phyloP scores from a whole-genome alignment of 1,139 yeast species.

The Yamadazyma epiphylla region DNA sequence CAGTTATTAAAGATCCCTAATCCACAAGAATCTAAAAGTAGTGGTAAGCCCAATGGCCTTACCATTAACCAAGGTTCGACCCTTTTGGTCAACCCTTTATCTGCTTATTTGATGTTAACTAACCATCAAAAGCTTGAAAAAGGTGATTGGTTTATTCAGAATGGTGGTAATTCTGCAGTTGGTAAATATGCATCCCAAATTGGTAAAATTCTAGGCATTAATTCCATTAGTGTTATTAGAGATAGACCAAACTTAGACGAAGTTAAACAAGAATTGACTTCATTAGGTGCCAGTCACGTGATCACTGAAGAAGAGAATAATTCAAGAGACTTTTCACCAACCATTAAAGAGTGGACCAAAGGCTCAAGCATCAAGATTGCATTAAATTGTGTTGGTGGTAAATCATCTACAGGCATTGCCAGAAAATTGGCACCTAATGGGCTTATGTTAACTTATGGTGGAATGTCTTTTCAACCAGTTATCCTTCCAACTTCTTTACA shows the following conservation, averaged over 20 bases:
- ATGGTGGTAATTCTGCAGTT: conserved; percentile 95
- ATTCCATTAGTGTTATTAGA: conserved; percentile 84
- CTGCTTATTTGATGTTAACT: conserved; percentile 87
- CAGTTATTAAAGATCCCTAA: conserved; percentile 53
- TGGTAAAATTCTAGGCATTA: conserved; percentile 71
- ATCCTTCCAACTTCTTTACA: conserved; percentile 81
- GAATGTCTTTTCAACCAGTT: conserved; percentile 96
- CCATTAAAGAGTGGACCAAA: conserved; percentile 58
- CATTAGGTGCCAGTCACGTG: conserved; percentile 81
- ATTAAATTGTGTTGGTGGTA: conserved; percentile 91
- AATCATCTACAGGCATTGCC: conserved; percentile 74
- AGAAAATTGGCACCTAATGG: conserved; percentile 70
- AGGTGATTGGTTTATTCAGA: conserved; percentile 94
- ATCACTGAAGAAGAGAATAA: conserved; percentile 82
- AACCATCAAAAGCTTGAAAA: conserved; percentile 58
- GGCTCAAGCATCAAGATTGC: conserved; percentile 63
- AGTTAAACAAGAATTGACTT: conserved; percentile 51
- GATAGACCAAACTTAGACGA: conserved; percentile 73
- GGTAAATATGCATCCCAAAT: conserved; percentile 93
- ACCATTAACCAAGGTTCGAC: conserved; percentile 78
- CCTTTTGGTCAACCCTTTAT: conserved; percentile 83
- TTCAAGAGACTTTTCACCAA: conserved; percentile 59
- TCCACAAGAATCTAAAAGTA: conserved; percentile 29
- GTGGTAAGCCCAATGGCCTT: conserved; percentile 38
- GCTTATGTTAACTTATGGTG: conserved; percentile 88